A percentile compares a stretch with the other conserved stretches of the same genome.
These are phyloP conservation scores for Platanthera zijinensis DNA, from an alignment of 106 monocot genomes.

Conservation along the genomic window DNA sequence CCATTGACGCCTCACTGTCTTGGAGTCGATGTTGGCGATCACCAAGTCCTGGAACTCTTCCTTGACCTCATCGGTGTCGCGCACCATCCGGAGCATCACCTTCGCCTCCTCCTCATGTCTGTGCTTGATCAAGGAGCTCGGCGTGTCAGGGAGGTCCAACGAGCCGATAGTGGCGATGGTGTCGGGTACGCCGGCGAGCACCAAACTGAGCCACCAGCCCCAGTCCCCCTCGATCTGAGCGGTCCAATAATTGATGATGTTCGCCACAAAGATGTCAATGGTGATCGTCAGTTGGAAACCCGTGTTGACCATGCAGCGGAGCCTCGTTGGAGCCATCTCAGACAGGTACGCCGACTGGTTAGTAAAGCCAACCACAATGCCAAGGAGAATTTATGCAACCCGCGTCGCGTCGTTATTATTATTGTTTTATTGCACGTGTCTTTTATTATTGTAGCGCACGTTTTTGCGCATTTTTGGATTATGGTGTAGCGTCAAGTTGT, in stretches of 20 bases:
- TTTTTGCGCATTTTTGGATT: too few species aligned
- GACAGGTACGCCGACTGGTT: slow-evolving; percentile 44
- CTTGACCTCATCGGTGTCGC: slow-evolving; percentile 21
- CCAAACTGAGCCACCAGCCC: slow-evolving; percentile 40
- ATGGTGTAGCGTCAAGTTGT: too few species aligned
- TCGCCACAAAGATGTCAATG: slow-evolving; percentile 34
- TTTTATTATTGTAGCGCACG: too few species aligned
- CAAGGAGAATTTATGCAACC: too few species aligned
- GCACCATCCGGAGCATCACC: slow-evolving; percentile 21
- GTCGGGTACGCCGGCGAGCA: slow-evolving; percentile 24
- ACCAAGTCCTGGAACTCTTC: slow-evolving; percentile 19
- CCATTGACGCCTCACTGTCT: slow-evolving; percentile 31
- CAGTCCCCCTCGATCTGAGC: slow-evolving; percentile 23
- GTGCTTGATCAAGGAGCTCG: slow-evolving; percentile 36
- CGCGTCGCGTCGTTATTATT: too few species aligned
- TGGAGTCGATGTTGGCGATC: slow-evolving; percentile 10
- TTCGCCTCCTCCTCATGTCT: slow-evolving; percentile 20
- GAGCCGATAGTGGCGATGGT: slow-evolving; percentile 30
- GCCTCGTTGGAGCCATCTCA: slow-evolving; percentile 30
- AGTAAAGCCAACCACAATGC: slow-evolving; percentile 14
- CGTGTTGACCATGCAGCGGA: slow-evolving; percentile 32
- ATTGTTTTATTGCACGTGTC: too few species aligned
- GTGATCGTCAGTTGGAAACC: slow-evolving; percentile 43
- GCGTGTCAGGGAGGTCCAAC: slow-evolving; percentile 37
- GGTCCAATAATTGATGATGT: slow-evolving; percentile 33